These are phyloP conservation scores for Scenedesmus sp. DNA, from an alignment of 163 green algal species.

Conservation along the genomic window DNA sequence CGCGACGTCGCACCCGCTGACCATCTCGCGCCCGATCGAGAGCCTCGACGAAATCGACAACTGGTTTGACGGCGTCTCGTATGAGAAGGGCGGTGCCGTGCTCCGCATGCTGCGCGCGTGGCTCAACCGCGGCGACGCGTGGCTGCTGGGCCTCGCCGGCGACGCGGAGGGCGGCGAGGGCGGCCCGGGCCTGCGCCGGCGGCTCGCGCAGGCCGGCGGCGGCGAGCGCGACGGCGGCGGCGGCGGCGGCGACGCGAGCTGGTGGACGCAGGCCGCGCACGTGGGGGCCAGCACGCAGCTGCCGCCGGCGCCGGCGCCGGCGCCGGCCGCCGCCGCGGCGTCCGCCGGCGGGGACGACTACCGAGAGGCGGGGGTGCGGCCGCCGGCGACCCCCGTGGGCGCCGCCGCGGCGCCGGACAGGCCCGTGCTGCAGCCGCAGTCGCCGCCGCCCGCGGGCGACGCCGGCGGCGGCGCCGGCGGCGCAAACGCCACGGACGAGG, in stretches of 20 bases:
- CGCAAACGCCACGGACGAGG: no score
- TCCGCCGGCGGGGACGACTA: no score
- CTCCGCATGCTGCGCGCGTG: constrained; percentile 88
- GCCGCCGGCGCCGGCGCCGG: no score
- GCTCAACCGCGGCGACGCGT: constrained; percentile 46
- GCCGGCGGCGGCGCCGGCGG: neutral
- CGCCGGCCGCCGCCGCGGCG: no score
- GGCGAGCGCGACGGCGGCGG: neutral
- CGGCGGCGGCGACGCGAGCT: neutral
- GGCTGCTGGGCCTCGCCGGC: constrained; percentile 4
- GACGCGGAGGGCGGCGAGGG: neutral
- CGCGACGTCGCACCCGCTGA: constrained; percentile 22
- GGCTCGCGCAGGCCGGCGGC: constrained; percentile 3
- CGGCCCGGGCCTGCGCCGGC: neutral
- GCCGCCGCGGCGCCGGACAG: no score
- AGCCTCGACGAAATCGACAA: constrained; percentile 58
- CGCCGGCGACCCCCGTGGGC: no score
- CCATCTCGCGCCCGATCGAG: constrained; percentile 1
- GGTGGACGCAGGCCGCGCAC: neutral
- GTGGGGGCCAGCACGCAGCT: neutral
- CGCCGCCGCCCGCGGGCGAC: no score
- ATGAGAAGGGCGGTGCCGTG: constrained; percentile 84
- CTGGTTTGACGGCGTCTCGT: constrained; percentile 78
- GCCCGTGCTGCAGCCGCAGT: no score
- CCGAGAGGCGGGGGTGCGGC: no score